Evolutionary conservation across 139 green algal genomes (phyloP), one percentile per base, ranked within the genome.

Genomic region (Spirogloea muscicola): DNA sequence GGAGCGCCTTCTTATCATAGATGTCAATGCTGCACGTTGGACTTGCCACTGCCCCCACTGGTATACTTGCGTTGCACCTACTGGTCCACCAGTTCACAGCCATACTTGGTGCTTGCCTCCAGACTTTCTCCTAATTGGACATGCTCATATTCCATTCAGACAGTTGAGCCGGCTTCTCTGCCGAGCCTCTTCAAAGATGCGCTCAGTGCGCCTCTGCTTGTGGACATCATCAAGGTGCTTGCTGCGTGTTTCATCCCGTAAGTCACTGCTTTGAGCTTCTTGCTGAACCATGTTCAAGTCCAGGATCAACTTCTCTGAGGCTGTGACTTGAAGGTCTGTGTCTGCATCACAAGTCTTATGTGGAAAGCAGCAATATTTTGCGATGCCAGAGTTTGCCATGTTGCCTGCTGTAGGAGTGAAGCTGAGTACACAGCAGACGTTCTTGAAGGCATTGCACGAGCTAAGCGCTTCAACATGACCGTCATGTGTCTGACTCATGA

Each of bases 391-490:
- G n/a, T n/a, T n/a, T n/a, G n/a, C n/a, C n/a, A n/a, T n/a, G n/a
- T n/a, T n/a, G n/a, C n/a, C n/a, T n/a, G n/a, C n/a, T 34, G 10
- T 7, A 68, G 59, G 18, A 21, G 51, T 46, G 51, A 74, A 7
- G 64, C 48, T 13, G 64, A 67, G 38, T 71, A 42, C 40, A 42
- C 49, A n/a, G 29, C 6, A 6, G 49, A 63, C 3, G 69, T 74
- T 31, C 21, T 74, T 27, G 64, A 74, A 7, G 39, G 39, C n/a
- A 6, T 74, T 6, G 38, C 64, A 3, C 68, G 51, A 33, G 64
- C 69, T 5, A 25, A 25, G 3, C 64, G 64, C 16, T 74, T 74
- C 64, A 31, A 73, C 41, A 58, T 74, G 25, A 74, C 49, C n/a
- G n/a, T 68, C 5, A 58, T 74, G 25, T 74, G 68, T 27, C 52